phyloP scores from a whole-genome alignment of 148 eudicot species.

The Chenopodium formosanum region DNA sequence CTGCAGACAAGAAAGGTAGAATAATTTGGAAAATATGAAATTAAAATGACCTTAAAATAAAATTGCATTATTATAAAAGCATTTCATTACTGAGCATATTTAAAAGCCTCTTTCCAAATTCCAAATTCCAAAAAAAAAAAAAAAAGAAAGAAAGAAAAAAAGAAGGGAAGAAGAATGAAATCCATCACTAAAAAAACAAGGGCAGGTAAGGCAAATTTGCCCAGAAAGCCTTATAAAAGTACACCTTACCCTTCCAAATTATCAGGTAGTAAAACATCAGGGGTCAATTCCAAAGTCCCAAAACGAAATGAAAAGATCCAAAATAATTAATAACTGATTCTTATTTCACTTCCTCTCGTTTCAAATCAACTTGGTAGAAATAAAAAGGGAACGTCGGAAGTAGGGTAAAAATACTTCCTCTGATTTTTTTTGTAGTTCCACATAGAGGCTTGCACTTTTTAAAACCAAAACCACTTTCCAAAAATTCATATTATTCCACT shows the following conservation, averaged over 20 bases:
- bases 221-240: neutral
- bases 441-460: no score
- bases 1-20: conserved; percentile 42
- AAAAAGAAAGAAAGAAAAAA: no score
- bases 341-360: neutral
- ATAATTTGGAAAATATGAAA: conserved; percentile 14
- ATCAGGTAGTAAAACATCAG: neutral
- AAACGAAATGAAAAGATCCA: neutral
- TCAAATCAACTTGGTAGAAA: neutral
- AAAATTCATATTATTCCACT: neutral
- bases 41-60: neutral
- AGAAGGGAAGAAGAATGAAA: neutral
- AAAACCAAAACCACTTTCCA: neutral
- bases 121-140: neutral
- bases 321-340: neutral
- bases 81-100: neutral
- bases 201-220: neutral
- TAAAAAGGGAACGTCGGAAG: neutral
- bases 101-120: no score
- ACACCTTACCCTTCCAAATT: neutral
- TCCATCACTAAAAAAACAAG: neutral
- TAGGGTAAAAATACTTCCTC: no score
- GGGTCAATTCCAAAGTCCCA: neutral
- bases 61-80: conserved; percentile 5
- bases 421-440: no score